phyloP scores from a whole-genome alignment of 1,284 basidiomycete genomes.

The Microbotryum scabiosae region DNA sequence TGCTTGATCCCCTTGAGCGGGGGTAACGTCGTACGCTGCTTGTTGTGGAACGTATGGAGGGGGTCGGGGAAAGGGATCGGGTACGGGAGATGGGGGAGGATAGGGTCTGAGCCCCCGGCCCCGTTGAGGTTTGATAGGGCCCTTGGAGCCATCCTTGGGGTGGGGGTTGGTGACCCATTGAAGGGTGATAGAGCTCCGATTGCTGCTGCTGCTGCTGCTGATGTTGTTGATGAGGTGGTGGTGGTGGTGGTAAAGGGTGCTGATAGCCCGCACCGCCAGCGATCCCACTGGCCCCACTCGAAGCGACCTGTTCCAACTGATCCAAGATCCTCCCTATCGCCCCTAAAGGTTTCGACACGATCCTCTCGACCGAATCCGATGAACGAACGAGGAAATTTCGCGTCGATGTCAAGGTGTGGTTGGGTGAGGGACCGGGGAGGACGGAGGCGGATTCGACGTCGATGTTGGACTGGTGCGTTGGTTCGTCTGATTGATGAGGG shows the following conservation, averaged over 20 bases:
- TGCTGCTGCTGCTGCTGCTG: neutral
- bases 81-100: constrained; percentile 15
- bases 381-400: constrained; percentile 74
- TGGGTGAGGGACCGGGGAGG: constrained; percentile 40
- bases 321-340: constrained; percentile 79
- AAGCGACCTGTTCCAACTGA: constrained; percentile 40
- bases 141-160: neutral
- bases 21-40: constrained; percentile 23
- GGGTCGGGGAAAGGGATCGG: no score
- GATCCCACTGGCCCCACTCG: neutral
- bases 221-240: neutral
- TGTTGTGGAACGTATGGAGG: constrained; percentile 24
- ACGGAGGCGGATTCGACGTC: constrained; percentile 49
- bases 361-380: constrained; percentile 54
- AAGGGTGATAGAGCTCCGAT: neutral
- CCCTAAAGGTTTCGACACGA: constrained; percentile 73
- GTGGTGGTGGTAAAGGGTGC: neutral
- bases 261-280: neutral
- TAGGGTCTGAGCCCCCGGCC: constrained; percentile 5
- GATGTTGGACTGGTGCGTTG: constrained; percentile 39
- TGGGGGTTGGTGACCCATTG: neutral
- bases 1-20: neutral
- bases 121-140: constrained; percentile 3
- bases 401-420: constrained; percentile 53
- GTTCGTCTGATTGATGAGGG: neutral